Evolutionary conservation across 768 basidiomycete genomes (phyloP).

Genomic region (Pleurotus platypus): DNA sequence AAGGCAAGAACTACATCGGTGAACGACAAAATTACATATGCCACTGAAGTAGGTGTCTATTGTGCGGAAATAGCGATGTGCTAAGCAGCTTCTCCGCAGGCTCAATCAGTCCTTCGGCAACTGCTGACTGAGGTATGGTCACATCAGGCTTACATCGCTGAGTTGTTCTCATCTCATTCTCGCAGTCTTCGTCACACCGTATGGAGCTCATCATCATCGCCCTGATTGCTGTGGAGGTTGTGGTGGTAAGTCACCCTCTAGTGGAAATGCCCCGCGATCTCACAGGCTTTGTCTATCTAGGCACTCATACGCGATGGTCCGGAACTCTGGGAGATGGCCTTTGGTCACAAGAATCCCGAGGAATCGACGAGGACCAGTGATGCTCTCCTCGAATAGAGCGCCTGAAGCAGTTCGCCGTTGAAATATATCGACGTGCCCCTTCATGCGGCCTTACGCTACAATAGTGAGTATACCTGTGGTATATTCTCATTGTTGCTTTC

Average conservation of each 20-base stretch:
- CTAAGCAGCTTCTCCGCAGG: slow-evolving; percentile 28
- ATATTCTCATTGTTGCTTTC: too few relatives aligned
- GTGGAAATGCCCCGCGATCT: neutral
- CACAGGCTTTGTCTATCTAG: slow-evolving; percentile 26
- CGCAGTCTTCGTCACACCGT: slow-evolving; percentile 79
- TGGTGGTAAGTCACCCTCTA: slow-evolving; percentile 57
- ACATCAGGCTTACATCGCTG: neutral
- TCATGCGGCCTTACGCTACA: too few relatives aligned
- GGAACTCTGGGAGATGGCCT: slow-evolving; percentile 63
- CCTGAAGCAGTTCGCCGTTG: too few relatives aligned
- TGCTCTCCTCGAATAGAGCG: neutral
- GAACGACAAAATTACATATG: slow-evolving; percentile 92
- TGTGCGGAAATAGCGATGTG: too few relatives aligned
- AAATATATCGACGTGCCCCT: too few relatives aligned
- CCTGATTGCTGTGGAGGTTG: slow-evolving; percentile 92
- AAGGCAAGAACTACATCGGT: slow-evolving; percentile 74
- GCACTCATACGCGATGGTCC: slow-evolving; percentile 77
- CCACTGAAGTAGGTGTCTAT: slow-evolving; percentile 53
- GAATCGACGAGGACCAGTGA: neutral
- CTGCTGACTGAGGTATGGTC: slow-evolving; percentile 74
- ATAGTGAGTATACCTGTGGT: too few relatives aligned
- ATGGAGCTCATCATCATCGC: slow-evolving; percentile 96
- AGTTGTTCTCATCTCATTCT: slow-evolving; percentile 7
- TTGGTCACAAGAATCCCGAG: slow-evolving; percentile 18
- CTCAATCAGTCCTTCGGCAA: slow-evolving; percentile 87